Conservation (phyloP, 306 rosid genomes). For the Vicia faba region DNA sequence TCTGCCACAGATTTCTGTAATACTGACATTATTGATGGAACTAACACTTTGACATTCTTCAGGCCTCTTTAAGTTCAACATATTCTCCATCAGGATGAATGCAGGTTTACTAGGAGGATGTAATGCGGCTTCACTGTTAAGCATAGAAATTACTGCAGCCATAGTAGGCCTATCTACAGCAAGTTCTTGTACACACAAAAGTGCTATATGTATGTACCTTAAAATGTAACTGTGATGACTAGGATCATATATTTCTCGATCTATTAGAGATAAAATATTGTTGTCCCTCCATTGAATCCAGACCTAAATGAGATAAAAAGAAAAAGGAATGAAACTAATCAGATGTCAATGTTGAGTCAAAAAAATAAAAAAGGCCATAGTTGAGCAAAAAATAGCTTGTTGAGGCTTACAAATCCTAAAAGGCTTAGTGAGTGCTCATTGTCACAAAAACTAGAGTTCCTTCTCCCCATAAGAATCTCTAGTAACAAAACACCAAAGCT, state of each 20-base stretch:
- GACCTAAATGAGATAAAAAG: slow-evolving; percentile 20
- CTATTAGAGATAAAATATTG: slow-evolving; percentile 17
- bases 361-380: not conserved
- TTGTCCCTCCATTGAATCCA: slow-evolving; percentile 39
- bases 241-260: slow-evolving; percentile 12
- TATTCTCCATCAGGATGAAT: slow-evolving; percentile 4
- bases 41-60: not conserved
- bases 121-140: slow-evolving; percentile 10
- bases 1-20: slow-evolving; percentile 21
- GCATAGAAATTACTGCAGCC: slow-evolving; percentile 33
- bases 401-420: slow-evolving; percentile 35
- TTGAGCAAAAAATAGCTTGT: not conserved
- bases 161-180: slow-evolving; percentile 23
- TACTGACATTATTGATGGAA: slow-evolving; percentile 2
- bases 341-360: not conserved
- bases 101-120: slow-evolving; percentile 29
- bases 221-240: not conserved
- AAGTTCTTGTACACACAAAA: slow-evolving; percentile 31
- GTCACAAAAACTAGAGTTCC: slow-evolving; percentile 33
- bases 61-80: not conserved
- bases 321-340: not conserved
- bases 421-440: slow-evolving; percentile 15
- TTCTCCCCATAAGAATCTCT: slow-evolving; percentile 40
- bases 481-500: slow-evolving; percentile 42
- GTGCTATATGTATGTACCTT: slow-evolving; percentile 35